A percentile compares a stretch with the other conserved stretches of the same genome.
Conservation (phyloP, 1,139 yeast genomes). For the Diutina pseudorugosa region DNA sequence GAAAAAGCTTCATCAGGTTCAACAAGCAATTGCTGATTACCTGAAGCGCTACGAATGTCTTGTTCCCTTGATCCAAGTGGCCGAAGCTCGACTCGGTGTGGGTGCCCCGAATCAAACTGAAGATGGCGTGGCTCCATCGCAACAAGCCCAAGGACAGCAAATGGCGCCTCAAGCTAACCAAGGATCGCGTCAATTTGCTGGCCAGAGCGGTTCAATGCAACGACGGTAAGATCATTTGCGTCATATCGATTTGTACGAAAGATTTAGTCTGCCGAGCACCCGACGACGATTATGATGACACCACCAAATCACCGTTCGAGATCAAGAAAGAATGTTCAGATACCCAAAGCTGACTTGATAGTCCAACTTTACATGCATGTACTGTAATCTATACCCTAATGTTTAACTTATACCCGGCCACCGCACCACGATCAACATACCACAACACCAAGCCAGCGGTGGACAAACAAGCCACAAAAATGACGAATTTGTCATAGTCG, state of each 20-base stretch:
- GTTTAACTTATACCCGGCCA: slow-evolving; percentile 8
- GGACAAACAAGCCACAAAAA: slow-evolving; percentile 14
- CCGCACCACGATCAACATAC: slow-evolving; percentile 11
- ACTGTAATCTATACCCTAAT: slow-evolving; percentile 7
- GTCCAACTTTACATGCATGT: slow-evolving; percentile 3
- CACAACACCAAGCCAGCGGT: slow-evolving; percentile 13
- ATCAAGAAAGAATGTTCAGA: too few relatives aligned
- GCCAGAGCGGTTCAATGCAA: background rate
- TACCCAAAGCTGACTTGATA: too few relatives aligned
- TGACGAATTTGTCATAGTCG: slow-evolving; percentile 16
- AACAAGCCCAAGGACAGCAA: background rate
- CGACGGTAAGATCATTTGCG: background rate
- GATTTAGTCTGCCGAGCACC: too few relatives aligned
- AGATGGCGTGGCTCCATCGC: background rate
- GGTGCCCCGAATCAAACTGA: background rate
- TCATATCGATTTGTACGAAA: too few relatives aligned
- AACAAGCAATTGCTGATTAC: background rate
- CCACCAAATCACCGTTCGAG: too few relatives aligned
- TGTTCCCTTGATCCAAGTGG: background rate
- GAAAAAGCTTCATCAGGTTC: background rate
- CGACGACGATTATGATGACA: too few relatives aligned
- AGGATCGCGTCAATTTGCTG: background rate
- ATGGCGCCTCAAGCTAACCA: background rate
- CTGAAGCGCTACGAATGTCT: background rate
- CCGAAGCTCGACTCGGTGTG: background rate